phyloP scores from a whole-genome alignment of 2,329 filamentous ascomycete genomes.

The Emergomyces orientalis region DNA sequence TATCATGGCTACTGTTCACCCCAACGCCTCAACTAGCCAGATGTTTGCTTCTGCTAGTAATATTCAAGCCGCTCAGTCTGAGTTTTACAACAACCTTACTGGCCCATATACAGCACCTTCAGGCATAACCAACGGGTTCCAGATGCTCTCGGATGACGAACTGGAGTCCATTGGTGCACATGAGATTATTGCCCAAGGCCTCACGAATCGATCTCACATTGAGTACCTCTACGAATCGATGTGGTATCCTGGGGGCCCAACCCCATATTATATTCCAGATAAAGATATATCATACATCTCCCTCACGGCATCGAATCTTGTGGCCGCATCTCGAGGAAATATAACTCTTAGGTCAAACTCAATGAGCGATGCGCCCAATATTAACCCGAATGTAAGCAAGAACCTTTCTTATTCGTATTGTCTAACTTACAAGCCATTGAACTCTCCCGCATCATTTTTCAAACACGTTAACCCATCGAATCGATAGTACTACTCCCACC shows the following conservation, averaged over 20 bases:
- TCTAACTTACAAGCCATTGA: not conserved
- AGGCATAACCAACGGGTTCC: conserved; percentile 27
- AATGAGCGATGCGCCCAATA: conserved; percentile 12
- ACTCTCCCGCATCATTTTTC: not conserved
- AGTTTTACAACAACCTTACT: conserved; percentile 22
- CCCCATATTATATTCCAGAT: conserved; percentile 15
- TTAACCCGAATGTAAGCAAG: conserved; percentile 15
- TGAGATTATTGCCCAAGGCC: conserved; percentile 16
- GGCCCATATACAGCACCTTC: conserved; percentile 26
- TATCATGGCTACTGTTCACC: conserved; percentile 23
- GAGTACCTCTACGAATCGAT: conserved; percentile 21
- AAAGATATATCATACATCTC: conserved; percentile 28
- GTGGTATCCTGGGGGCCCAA: conserved; percentile 20
- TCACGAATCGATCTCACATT: conserved; percentile 21
- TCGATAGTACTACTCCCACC: conserved; percentile 13
- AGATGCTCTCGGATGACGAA: conserved; percentile 18
- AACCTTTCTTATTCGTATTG: not conserved
- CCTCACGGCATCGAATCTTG: conserved; percentile 23
- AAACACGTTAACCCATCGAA: not conserved
- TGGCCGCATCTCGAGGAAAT: conserved; percentile 16
- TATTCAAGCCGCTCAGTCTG: conserved; percentile 21
- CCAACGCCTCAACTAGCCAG: conserved; percentile 22
- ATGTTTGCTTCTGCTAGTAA: conserved; percentile 13
- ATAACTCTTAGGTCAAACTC: conserved; percentile 14
- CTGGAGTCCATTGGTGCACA: conserved; percentile 18